Evolutionary conservation across 345 rosid genomes (phyloP).

Genomic region (Ceriops zippeliana): DNA sequence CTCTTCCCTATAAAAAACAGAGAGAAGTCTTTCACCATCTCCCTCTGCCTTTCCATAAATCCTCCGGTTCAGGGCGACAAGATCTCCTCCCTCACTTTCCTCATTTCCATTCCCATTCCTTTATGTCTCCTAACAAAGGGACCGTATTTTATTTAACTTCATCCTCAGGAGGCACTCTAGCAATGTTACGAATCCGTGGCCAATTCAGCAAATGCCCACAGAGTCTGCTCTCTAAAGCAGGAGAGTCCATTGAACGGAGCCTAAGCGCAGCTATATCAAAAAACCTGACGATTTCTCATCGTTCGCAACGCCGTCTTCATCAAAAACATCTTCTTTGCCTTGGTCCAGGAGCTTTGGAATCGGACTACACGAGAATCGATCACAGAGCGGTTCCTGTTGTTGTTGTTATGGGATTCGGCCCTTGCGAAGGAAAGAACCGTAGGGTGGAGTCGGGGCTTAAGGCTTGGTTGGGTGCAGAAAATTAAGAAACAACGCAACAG

Average conservation of each 20-base stretch:
- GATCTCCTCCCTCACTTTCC: conserved; percentile 18
- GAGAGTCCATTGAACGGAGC: conserved; percentile 59
- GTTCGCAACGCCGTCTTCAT: conserved; percentile 16
- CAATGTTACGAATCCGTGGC: conserved; percentile 70
- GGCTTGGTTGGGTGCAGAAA: conserved; percentile 17
- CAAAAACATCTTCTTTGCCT: conserved; percentile 15
- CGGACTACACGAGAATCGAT: background rate
- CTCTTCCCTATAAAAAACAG: conserved; percentile 59
- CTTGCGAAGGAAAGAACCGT: conserved; percentile 75
- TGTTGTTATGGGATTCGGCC: conserved; percentile 38
- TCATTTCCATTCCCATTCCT: conserved; percentile 4
- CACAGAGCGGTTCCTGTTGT: conserved; percentile 10
- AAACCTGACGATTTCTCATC: conserved; percentile 52
- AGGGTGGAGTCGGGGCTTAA: conserved; percentile 26
- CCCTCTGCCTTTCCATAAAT: conserved; percentile 42
- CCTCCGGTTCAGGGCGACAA: conserved; percentile 40
- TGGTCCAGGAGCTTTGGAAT: background rate
- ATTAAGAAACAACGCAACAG: conserved; percentile 20
- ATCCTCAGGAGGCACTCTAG: conserved; percentile 72
- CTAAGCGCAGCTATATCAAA: conserved; percentile 62
- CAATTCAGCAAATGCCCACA: conserved; percentile 87
- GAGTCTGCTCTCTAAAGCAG: conserved; percentile 61
- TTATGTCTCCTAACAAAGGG: conserved; percentile 25
- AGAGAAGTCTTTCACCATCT: conserved; percentile 45
- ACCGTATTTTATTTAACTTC: conserved; percentile 50